Conservation (phyloP, 2,329 filamentous ascomycete species). For the Podosphaera fusca region DNA sequence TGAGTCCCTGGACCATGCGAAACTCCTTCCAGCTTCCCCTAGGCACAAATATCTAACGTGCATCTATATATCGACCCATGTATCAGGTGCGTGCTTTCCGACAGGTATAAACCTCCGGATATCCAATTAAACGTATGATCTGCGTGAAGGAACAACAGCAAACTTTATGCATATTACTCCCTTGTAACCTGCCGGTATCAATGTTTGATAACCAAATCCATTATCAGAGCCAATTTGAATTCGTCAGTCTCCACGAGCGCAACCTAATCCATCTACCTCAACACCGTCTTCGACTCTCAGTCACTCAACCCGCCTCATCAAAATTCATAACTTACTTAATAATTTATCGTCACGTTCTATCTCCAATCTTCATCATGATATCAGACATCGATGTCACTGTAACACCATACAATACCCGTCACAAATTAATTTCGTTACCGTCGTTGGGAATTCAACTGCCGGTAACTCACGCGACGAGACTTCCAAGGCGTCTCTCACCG, state of each 20-base stretch:
- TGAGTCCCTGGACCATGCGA: not conserved
- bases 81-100: not conserved
- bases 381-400: slow-evolving; percentile 4
- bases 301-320: no score
- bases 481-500: slow-evolving; percentile 20
- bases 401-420: slow-evolving; percentile 95
- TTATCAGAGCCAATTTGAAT: not conserved
- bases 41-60: not conserved
- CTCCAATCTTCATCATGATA: slow-evolving; percentile 3
- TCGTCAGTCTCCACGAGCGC: no score
- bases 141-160: not conserved
- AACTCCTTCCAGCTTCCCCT: not conserved
- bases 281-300: no score
- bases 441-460: slow-evolving; percentile 81
- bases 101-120: not conserved
- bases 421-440: slow-evolving; percentile 82
- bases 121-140: not conserved
- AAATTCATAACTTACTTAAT: no score
- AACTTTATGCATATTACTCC: not conserved
- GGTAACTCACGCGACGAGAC: slow-evolving; percentile 36
- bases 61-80: not conserved
- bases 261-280: no score
- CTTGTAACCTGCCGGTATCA: not conserved
- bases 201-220: not conserved
- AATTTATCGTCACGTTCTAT: not conserved